A percentile compares a stretch with the other conserved stretches of the same genome.
Conservation (phyloP, 1,284 basidiomycete species). For the Somion occarium region DNA sequence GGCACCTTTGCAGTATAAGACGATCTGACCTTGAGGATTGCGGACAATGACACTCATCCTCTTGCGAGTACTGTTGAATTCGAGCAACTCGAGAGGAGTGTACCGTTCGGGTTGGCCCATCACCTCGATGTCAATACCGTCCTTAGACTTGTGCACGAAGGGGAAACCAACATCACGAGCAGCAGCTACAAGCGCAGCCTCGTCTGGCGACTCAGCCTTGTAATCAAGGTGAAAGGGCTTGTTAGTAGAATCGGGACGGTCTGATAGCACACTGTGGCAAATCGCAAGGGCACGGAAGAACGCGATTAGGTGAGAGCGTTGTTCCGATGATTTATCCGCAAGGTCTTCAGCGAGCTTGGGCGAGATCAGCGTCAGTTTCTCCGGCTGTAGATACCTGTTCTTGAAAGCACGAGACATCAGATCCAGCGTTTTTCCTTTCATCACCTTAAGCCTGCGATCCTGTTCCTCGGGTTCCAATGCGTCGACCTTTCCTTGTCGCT, state of each 20-base stretch:
- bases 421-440: constrained; percentile 79
- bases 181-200: constrained; percentile 89
- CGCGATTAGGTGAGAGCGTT: constrained; percentile 67
- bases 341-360: constrained; percentile 80
- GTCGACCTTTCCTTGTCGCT: constrained; percentile 70
- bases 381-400: constrained; percentile 82
- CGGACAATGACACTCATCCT: constrained; percentile 91
- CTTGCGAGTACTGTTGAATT: constrained; percentile 93
- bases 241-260: constrained; percentile 60
- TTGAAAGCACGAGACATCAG: constrained; percentile 77
- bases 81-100: constrained; percentile 76
- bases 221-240: constrained; percentile 77
- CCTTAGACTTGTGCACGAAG: constrained; percentile 77
- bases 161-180: constrained; percentile 93
- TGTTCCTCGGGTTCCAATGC: constrained; percentile 69
- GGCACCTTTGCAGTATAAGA: constrained; percentile 95
- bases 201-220: constrained; percentile 95
- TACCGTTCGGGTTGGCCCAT: constrained; percentile 86
- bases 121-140: constrained; percentile 84
- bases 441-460: constrained; percentile 51
- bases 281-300: constrained; percentile 92
- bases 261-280: constrained; percentile 89
- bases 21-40: constrained; percentile 74
- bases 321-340: constrained; percentile 52
- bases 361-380: constrained; percentile 87